A percentile compares a stretch with the other conserved stretches of the same genome.
Evolutionary conservation across 2,329 filamentous ascomycete species (phyloP).

Genomic region (Xylariaceae sp.): DNA sequence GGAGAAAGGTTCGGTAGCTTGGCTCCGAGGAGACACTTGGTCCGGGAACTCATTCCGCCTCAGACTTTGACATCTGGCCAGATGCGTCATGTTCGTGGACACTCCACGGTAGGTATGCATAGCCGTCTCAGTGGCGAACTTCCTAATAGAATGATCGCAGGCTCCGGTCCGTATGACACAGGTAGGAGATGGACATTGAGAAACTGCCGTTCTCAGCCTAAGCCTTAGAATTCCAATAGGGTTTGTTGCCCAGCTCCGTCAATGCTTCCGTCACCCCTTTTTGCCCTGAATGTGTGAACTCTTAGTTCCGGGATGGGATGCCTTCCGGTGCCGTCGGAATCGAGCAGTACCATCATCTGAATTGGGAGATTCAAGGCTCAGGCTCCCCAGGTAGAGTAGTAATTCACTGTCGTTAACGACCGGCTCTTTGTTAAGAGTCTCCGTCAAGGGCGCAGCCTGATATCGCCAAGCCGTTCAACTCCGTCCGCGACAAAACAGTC

Average conservation of each 20-base stretch:
- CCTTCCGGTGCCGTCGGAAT: not conserved
- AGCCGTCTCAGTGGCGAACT: constrained; percentile 20
- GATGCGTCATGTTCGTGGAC: constrained; percentile 4
- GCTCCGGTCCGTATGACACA: constrained; percentile 27
- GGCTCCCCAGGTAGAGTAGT: not conserved
- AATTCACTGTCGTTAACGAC: not conserved
- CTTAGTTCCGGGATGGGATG: not conserved
- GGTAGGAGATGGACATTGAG: constrained; percentile 17
- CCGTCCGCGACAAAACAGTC: constrained; percentile 2
- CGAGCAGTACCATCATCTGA: not conserved
- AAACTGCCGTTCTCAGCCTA: no score
- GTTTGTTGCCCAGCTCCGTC: constrained; percentile 14
- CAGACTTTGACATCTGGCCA: constrained; percentile 19
- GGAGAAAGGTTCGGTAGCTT: constrained; percentile 29
- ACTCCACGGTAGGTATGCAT: constrained; percentile 17
- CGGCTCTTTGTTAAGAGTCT: constrained; percentile 1
- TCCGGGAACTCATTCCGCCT: constrained; percentile 19
- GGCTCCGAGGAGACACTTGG: constrained; percentile 28
- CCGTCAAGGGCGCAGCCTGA: constrained; percentile 1
- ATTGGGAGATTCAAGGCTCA: not conserved
- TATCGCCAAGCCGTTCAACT: constrained; percentile 16
- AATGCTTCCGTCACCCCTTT: constrained; percentile 6
- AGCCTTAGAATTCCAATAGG: not conserved
- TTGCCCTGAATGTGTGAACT: constrained; percentile 5
- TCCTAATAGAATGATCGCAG: constrained; percentile 23